Base-by-base conservation (phyloP, 352 stramenopile genomes). In the Phytopythium aichiense region DNA sequence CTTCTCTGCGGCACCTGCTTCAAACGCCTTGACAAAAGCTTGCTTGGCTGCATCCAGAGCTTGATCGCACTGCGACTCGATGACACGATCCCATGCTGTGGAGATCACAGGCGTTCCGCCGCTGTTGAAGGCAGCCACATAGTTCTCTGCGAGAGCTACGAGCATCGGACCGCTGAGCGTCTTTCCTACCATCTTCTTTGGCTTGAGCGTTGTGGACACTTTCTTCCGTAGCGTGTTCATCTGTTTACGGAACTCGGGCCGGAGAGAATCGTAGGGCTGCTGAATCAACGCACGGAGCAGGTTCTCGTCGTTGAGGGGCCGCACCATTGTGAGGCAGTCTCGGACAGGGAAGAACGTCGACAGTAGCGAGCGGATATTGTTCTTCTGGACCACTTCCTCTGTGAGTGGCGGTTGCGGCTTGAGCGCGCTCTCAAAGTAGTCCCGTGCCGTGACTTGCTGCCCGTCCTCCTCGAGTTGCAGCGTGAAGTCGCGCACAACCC, bases 401-500 rank as follows among this genome's bases (percentile, higher is more conserved):
- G 67, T 80, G 54, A 73, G 55, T 0, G 74, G 68, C 0, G 69
- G 61, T 25, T 88, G 72, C 16, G 84, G 76, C 65, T 92, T 87
- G 31, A 94, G 57, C 1, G 85, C 80, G 52, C 76, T 81, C 60
- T 92, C 82, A 53, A 94, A 76, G 66, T 94, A 94, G 9, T 92
- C 82, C 13, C 69, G 72, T 0, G 79, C 67, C 7, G 78, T 81
- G 58, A 93, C 79, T 33, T 73, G 61, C 15, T 62, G 72, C 20
- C 84, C 82, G 46, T 79, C 74, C 57, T 90, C 75, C 56, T 91
- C 64, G 23, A 92, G 58, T 38, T 87, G 65, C 9, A 94, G 58
- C 7, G 81, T 84, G 38, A 94, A 94, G 62, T 92, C 83, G 37
- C 85, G 78, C 45, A 94, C 81, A 18, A 94, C 70, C 85, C 85